Percentiles rank a stretch among this genome's conserved stretches.
These are phyloP conservation scores for Dactylella cylindrospora DNA, from an alignment of 2,329 filamentous ascomycete species.

Conservation along the genomic window DNA sequence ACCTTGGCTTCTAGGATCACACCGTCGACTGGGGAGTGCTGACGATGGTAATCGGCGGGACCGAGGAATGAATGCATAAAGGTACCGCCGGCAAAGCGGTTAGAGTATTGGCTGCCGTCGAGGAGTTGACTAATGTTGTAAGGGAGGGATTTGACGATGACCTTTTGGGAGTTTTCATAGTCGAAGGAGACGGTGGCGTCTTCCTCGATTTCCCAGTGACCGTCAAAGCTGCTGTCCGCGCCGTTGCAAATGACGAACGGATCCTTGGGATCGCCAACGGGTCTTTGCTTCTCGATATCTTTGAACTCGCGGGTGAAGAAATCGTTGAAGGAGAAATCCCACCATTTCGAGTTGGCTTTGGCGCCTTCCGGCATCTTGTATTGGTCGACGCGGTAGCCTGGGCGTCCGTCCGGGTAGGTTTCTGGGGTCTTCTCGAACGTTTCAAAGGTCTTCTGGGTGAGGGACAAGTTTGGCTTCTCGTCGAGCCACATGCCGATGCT, in stretches of 20 bases:
- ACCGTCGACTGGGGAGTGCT: conserved; percentile 54
- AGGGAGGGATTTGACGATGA: conserved; percentile 52
- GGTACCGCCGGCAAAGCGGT: conserved; percentile 53
- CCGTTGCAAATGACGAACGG: conserved; percentile 51
- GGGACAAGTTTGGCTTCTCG: conserved; percentile 50
- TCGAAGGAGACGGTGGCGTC: conserved; percentile 45
- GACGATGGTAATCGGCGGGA: conserved; percentile 54
- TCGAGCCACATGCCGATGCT: conserved; percentile 51
- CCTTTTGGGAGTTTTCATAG: conserved; percentile 47
- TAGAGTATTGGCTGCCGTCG: conserved; percentile 49
- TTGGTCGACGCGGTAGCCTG: conserved; percentile 50
- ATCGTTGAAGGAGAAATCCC: conserved; percentile 52
- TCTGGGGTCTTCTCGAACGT: conserved; percentile 50
- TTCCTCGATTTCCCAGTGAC: conserved; percentile 46
- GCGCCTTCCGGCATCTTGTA: conserved; percentile 50
- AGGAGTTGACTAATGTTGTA: conserved; percentile 53
- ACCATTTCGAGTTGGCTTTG: conserved; percentile 46
- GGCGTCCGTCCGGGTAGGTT: conserved; percentile 21
- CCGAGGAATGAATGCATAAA: conserved; percentile 55
- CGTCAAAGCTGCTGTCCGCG: conserved; percentile 53
- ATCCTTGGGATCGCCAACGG: conserved; percentile 50
- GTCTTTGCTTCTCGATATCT: conserved; percentile 48
- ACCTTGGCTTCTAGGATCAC: conserved; percentile 52
- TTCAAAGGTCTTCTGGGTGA: conserved; percentile 50
- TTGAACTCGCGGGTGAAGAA: conserved; percentile 54